Evolutionary conservation across 352 stramenopile species (phyloP), one percentile per base, ranked within the genome.

Genomic region (Bremia lactucae): DNA sequence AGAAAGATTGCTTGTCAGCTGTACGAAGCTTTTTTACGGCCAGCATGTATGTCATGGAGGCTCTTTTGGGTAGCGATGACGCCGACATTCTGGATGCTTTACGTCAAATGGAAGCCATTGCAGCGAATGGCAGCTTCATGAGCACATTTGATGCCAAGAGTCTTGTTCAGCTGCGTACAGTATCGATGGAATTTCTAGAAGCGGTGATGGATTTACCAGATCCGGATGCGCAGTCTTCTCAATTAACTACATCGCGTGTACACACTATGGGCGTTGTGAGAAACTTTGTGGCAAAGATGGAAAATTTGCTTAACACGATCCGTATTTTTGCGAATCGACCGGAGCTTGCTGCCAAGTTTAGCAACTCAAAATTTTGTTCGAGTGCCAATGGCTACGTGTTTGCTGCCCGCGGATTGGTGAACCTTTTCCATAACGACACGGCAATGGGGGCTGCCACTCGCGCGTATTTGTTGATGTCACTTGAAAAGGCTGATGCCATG

Each of bases 1-100:
- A 85, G 47, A 77, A 75, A 22, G 74, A 87, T 43, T 84, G 74
- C 14, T 28, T 85, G 19, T 83, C 74, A 2, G 68, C 71, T 21
- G 52, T 83, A 19, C 71, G 71, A n/a, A 83, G 69, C 48, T 83
- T 81, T 38, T 87, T 80, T 47, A 87, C 71, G n/a, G 71, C 74
- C 8, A 65, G 69, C 16, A 74, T 83, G 58, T 84, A 82, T 37
- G 72, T 87, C 14, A 71, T 87, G 61, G 72, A 82, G 15, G 64
- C 66, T 7, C 47, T 87, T 10, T 40, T 87, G 1, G 74, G 71
- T 19, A 82, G 57, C 23, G 67, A 80, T 33, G 74, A 87, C 44
- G 72, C 65, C 0, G 68, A 83, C 31, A 60, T 87, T 24, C 46
- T 87, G 3, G 71, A 87, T 25, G 74, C 59, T 0, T 49, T 87